Percentiles rank a stretch among this genome's conserved stretches.
Evolutionary conservation across 345 rosid species (phyloP).

Genomic region (Trapa incisa): DNA sequence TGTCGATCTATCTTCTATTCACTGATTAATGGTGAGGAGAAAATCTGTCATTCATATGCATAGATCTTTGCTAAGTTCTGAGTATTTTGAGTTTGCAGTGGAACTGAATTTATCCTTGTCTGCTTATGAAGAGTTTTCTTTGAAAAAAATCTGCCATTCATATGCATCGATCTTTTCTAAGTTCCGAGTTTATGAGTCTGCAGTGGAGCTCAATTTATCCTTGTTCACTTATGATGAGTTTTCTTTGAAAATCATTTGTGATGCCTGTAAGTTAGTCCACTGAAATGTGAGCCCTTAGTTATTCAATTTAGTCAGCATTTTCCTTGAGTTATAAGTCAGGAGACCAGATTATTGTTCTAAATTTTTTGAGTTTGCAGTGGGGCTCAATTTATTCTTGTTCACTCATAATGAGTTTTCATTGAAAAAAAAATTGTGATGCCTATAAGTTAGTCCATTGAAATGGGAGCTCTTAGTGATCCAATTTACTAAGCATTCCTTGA

Average conservation of each 20-base stretch:
- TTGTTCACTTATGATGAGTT: no score
- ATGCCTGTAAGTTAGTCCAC: background rate
- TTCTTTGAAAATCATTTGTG: background rate
- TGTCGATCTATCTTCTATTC: conserved; percentile 92
- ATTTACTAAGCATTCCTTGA: background rate
- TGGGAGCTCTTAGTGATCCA: background rate
- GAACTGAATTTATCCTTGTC: background rate
- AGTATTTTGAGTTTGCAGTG: background rate
- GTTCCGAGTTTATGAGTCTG: no score
- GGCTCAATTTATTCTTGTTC: no score
- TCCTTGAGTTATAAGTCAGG: background rate
- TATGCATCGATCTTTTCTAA: no score
- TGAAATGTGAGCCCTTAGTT: background rate
- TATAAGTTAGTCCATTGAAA: background rate
- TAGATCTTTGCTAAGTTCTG: background rate
- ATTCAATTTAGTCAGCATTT: background rate
- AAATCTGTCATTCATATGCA: background rate
- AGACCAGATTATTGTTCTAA: background rate
- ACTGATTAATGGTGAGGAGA: conserved; percentile 65
- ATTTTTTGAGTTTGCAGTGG: no score
- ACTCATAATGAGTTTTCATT: no score
- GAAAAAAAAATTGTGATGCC: background rate
- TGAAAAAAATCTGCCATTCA: no score
- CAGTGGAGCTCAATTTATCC: no score
- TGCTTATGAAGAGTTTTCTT: background rate